Evolutionary conservation across 805 yeast genomes (phyloP).

Genomic region (Ogataea allantospora): DNA sequence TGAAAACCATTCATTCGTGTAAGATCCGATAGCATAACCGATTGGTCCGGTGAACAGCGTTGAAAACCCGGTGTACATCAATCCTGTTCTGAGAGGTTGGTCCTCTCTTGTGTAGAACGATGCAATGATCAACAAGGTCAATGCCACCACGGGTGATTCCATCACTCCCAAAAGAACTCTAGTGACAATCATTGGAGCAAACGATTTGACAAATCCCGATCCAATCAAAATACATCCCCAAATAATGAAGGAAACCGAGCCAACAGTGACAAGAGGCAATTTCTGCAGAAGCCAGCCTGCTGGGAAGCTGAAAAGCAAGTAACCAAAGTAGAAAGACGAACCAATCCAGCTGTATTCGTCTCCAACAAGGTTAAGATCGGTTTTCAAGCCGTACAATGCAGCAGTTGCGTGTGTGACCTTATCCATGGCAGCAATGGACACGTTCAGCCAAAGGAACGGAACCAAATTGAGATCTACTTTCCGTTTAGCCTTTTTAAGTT

Average conservation of each 20-base stretch:
- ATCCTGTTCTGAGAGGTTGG: constrained; percentile 42
- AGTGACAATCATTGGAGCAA: constrained; percentile 44
- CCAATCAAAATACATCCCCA: constrained; percentile 44
- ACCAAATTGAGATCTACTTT: constrained; percentile 51
- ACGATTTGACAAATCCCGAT: constrained; percentile 40
- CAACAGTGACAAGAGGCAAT: constrained; percentile 36
- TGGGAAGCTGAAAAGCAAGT: constrained; percentile 34
- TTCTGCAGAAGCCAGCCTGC: constrained; percentile 39
- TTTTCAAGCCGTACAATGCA: constrained; percentile 38
- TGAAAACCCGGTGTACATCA: constrained; percentile 43
- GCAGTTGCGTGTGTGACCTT: constrained; percentile 45
- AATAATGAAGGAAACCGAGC: constrained; percentile 30
- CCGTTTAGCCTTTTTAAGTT: constrained; percentile 28
- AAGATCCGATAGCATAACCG: constrained; percentile 43
- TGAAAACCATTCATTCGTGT: constrained; percentile 38
- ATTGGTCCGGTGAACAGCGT: constrained; percentile 49
- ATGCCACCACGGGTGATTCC: constrained; percentile 55
- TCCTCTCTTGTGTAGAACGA: constrained; percentile 55
- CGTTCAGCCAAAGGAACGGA: constrained; percentile 48
- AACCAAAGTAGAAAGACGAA: constrained; percentile 38
- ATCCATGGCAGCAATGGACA: constrained; percentile 58
- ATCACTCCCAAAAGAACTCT: constrained; percentile 50
- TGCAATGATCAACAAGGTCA: constrained; percentile 50
- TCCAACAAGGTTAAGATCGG: constrained; percentile 37
- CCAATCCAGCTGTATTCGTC: constrained; percentile 34